Evolutionary conservation across 805 yeast species (phyloP).

Genomic region (Candida coquimbonensis): DNA sequence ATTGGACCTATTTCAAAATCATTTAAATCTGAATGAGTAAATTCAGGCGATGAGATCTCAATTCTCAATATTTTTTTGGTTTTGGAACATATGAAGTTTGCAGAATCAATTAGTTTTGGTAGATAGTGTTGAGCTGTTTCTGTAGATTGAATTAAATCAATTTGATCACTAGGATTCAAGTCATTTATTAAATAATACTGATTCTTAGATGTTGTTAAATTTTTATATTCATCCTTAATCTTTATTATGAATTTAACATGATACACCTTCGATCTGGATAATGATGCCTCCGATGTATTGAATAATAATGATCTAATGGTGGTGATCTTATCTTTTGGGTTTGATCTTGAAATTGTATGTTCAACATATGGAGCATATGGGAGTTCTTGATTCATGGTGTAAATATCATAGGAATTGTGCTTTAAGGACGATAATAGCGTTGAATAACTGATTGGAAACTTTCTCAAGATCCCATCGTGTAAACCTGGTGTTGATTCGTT

Average conservation of each 20-base stretch:
- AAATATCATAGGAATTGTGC: constrained; percentile 17
- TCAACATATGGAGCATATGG: constrained; percentile 21
- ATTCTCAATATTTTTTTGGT: constrained; percentile 45
- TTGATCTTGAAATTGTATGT: constrained; percentile 9
- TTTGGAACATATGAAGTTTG: constrained; percentile 38
- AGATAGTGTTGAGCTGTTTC: constrained; percentile 15
- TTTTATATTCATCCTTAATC: constrained; percentile 14
- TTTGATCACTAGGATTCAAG: constrained; percentile 22
- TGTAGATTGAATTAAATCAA: constrained; percentile 22
- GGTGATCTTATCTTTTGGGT: constrained; percentile 17
- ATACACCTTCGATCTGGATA: constrained; percentile 20
- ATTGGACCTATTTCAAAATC: constrained; percentile 46
- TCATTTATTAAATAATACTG: constrained; percentile 26
- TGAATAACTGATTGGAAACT: constrained; percentile 26
- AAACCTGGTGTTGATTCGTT: constrained; percentile 6
- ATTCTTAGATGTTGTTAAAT: constrained; percentile 21
- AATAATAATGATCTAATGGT: constrained; percentile 23
- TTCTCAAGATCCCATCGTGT: constrained; percentile 23
- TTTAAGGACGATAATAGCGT: constrained; percentile 15
- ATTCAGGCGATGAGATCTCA: constrained; percentile 45
- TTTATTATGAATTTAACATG: constrained; percentile 32
- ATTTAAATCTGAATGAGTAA: constrained; percentile 38
- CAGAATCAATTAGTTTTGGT: constrained; percentile 37
- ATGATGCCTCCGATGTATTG: constrained; percentile 22
- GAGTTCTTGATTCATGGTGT: constrained; percentile 23